Evolutionary conservation across 805 yeast species (phyloP).

Genomic region (Cyberlindnera galapagoensis): DNA sequence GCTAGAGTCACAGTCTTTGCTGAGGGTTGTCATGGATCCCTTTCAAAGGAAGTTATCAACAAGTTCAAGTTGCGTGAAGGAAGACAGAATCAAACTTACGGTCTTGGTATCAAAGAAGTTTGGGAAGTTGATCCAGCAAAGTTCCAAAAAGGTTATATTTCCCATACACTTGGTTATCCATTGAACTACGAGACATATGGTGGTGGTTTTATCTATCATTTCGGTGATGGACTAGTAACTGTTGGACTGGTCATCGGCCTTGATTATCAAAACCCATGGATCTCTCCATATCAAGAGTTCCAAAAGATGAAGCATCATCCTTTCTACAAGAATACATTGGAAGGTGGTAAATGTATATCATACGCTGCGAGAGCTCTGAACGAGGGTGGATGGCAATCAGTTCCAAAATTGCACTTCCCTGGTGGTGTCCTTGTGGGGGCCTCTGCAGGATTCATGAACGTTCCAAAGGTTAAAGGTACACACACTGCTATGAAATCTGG

Average conservation of each 20-base stretch:
- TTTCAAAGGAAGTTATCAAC: constrained; percentile 69
- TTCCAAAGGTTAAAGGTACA: constrained; percentile 95
- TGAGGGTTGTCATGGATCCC: constrained; percentile 98
- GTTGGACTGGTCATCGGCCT: constrained; percentile 94
- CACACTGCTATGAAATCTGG: constrained; percentile 98
- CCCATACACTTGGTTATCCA: constrained; percentile 90
- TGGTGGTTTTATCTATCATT: constrained; percentile 96
- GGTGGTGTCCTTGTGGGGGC: constrained; percentile 97
- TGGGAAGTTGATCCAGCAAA: constrained; percentile 90
- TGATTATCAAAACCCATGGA: constrained; percentile 91
- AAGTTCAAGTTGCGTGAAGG: constrained; percentile 63
- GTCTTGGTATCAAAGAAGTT: constrained; percentile 91
- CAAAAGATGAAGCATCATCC: constrained; percentile 93
- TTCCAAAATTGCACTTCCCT: constrained; percentile 87
- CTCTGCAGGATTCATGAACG: constrained; percentile 94
- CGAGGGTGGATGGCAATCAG: constrained; percentile 94
- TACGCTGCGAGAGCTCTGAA: constrained; percentile 95
- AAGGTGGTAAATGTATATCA: constrained; percentile 88
- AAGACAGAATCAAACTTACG: constrained; percentile 80
- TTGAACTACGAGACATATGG: constrained; percentile 72
- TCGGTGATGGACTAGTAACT: constrained; percentile 86
- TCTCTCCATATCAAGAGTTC: constrained; percentile 94
- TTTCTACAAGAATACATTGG: constrained; percentile 61
- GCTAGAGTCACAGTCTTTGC: constrained; percentile 86
- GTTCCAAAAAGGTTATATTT: constrained; percentile 72